Percentiles rank a stretch among this genome's conserved stretches.
phyloP scores from a whole-genome alignment of 192 early-diverging fungal species.

The Endogone sp. region DNA sequence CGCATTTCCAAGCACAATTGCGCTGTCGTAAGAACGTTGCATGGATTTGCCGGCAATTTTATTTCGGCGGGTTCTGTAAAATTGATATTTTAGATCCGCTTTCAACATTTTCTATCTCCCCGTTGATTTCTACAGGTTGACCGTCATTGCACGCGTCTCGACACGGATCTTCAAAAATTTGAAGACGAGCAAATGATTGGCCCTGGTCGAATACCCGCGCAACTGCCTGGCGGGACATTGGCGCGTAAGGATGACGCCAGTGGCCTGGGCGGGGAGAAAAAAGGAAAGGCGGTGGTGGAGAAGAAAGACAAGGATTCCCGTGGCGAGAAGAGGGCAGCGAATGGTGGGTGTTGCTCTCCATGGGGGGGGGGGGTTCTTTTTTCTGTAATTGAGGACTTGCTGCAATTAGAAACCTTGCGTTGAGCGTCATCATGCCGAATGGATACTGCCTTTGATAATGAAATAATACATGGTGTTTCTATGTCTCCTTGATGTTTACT shows the following conservation, averaged over 20 bases:
- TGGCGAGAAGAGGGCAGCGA: conserved; percentile 5
- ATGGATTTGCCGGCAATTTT: neutral
- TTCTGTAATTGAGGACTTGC: too few species aligned
- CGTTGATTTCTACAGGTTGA: conserved; percentile 83
- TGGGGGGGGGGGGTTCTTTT: too few species aligned
- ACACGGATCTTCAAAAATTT: conserved; percentile 88
- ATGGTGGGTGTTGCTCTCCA: neutral
- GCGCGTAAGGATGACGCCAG: conserved; percentile 38
- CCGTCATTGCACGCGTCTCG: conserved; percentile 81
- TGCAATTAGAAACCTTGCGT: too few species aligned
- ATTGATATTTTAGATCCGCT: neutral
- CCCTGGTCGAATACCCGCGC: conserved; percentile 35
- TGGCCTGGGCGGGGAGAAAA: conserved; percentile 23
- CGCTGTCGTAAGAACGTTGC: too few species aligned
- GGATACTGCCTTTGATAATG: too few species aligned
- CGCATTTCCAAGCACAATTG: too few species aligned
- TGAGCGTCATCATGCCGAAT: too few species aligned
- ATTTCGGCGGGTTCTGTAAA: neutral
- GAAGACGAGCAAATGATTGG: conserved; percentile 87
- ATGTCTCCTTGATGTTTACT: neutral
- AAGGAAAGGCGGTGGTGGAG: conserved; percentile 26
- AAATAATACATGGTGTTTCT: too few species aligned
- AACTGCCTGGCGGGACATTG: conserved; percentile 26
- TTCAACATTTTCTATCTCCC: neutral
- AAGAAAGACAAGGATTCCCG: conserved; percentile 15